Evolutionary conservation across 179 eudicot genomes (phyloP).

Genomic region (Patellifolia procumbens): DNA sequence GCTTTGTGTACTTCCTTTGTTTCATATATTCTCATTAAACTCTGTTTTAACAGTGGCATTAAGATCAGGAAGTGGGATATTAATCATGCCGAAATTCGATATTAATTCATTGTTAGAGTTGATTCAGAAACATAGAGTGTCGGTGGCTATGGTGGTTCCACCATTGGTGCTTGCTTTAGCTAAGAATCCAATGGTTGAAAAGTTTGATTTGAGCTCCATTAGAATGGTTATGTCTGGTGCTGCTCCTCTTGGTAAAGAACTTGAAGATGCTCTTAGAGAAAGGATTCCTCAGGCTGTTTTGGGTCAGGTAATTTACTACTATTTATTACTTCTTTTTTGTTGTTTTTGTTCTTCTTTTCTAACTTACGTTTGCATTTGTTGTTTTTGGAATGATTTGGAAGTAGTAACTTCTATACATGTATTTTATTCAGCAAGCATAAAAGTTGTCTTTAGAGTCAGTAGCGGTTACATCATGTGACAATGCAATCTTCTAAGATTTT

Average conservation of each 20-base stretch:
- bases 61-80: conserved; percentile 59
- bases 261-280: conserved; percentile 63
- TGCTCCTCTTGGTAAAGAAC: conserved; percentile 87
- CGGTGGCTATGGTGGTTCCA: conserved; percentile 84
- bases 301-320: conserved; percentile 63
- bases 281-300: conserved; percentile 68
- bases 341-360: not conserved
- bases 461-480: too few relatives aligned
- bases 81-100: conserved; percentile 73
- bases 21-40: conserved; percentile 73
- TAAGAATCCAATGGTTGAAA: conserved; percentile 61
- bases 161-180: conserved; percentile 82
- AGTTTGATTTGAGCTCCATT: conserved; percentile 58
- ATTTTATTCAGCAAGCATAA: too few relatives aligned
- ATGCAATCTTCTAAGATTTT: too few relatives aligned
- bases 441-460: too few relatives aligned
- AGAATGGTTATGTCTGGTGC: conserved; percentile 78
- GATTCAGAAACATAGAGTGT: conserved; percentile 57
- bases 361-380: not conserved
- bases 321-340: not conserved
- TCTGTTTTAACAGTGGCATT: conserved; percentile 62
- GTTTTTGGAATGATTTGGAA: not conserved
- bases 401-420: not conserved
- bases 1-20: conserved; percentile 68
- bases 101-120: conserved; percentile 53